Evolutionary conservation across 2,329 filamentous ascomycete genomes (phyloP).

Genomic region (Claviceps arundinis): DNA sequence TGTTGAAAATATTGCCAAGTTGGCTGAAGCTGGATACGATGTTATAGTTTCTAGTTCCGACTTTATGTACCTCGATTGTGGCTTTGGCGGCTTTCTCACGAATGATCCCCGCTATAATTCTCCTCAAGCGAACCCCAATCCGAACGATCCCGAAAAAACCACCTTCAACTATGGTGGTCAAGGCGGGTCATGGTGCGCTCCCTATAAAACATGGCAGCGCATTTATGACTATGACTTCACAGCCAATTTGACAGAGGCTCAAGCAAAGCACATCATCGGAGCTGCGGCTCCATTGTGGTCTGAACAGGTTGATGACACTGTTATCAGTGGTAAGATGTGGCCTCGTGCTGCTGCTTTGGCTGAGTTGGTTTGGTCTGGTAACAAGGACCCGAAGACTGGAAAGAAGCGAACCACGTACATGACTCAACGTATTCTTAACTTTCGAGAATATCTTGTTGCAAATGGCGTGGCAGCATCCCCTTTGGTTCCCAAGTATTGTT

Average conservation of each 20-base stretch:
- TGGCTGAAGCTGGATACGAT: slow-evolving; percentile 35
- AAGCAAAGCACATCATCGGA: slow-evolving; percentile 37
- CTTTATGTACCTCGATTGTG: slow-evolving; percentile 45
- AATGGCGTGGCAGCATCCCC: slow-evolving; percentile 36
- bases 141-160: slow-evolving; percentile 10
- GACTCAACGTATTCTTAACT: slow-evolving; percentile 44
- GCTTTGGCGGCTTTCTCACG: slow-evolving; percentile 36
- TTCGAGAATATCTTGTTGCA: slow-evolving; percentile 44
- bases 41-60: slow-evolving; percentile 42
- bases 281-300: slow-evolving; percentile 38
- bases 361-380: slow-evolving; percentile 42
- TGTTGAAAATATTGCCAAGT: slow-evolving; percentile 34
- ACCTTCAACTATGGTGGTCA: slow-evolving; percentile 42
- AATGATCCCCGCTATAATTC: slow-evolving; percentile 42
- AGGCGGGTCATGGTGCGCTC: slow-evolving; percentile 44
- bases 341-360: slow-evolving; percentile 42
- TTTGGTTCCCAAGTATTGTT: slow-evolving; percentile 43
- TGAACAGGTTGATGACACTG: slow-evolving; percentile 40
- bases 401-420: slow-evolving; percentile 22
- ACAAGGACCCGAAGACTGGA: slow-evolving; percentile 30
- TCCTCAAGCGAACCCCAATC: slow-evolving; percentile 35
- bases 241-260: slow-evolving; percentile 27
- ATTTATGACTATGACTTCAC: slow-evolving; percentile 48
- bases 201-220: slow-evolving; percentile 47
- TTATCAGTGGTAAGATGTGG: slow-evolving; percentile 38